Base-by-base conservation (phyloP, 352 stramenopile genomes). In the Pythium vanterpoolii region DNA sequence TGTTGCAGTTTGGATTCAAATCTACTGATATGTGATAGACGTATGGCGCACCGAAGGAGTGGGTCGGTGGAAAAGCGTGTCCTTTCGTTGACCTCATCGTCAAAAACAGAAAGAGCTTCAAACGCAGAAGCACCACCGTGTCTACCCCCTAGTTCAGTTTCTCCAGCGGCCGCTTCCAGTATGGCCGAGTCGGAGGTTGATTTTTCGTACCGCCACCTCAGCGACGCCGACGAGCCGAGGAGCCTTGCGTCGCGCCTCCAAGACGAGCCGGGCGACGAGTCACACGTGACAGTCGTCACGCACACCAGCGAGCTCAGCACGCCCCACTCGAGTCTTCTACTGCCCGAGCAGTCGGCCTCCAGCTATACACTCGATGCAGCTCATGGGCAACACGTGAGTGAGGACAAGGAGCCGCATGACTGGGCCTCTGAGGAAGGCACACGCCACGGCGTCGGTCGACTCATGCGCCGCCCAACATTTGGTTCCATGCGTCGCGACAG, bases 201-300 rank as follows among this genome's bases (percentile, higher is more conserved):
- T 28, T 65, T 66, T 33, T 61, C 63, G 13, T 71, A 71, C 27
- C 64, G 64, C 46, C 47, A 71, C 38, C 42, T 71, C 9, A 71
- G 44, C 46, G 64, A 71, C 39, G 7, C 26, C 11, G 64, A 66
- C 26, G 63, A 71, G 2, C 24, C 18, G n/a, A n/a, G n/a, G 18
- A 46, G 58, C 28, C 16, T 23, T 7, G 16, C 33, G 4, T 30
- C 39, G n/a, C 56, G 49, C 5, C 19, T 44, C 33, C 62, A 69
- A 23, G 55, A 61, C n/a, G 30, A 23, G 4, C 42, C 48, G 24
- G 19, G n/a, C 9, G 52, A 60, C 53, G 53, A 52, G 28, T 60
- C 53, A 4, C 53, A 46, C 40, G 45, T 63, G 28, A 60, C 56
- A 1, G 39, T 63, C 39, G 49, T 60, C 42, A 56, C 49, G 40